Percentiles rank a stretch among this genome's conserved stretches.
Evolutionary conservation across 345 rosid genomes (phyloP).

Genomic region (Carallia pectinifolia): DNA sequence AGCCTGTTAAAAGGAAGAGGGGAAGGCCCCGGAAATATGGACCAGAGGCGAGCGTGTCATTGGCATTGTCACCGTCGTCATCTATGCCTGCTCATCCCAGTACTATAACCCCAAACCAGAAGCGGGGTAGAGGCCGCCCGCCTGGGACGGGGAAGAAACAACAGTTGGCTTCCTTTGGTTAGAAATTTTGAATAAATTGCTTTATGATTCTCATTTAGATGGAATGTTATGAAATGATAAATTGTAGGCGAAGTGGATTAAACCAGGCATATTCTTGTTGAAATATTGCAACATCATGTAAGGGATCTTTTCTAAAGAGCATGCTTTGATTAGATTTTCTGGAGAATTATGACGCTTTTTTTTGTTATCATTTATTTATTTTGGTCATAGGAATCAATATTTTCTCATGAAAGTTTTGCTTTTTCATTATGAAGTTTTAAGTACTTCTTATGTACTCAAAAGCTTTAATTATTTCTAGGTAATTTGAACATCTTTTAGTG

Average conservation of each 20-base stretch:
- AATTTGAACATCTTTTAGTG: too few relatives aligned
- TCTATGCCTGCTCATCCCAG: slow-evolving; percentile 50
- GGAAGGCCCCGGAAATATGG: slow-evolving; percentile 94
- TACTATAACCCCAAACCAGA: slow-evolving; percentile 53
- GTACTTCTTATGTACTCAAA: too few relatives aligned
- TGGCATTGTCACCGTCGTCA: slow-evolving; percentile 73
- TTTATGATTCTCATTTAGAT: slow-evolving; percentile 3
- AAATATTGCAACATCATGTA: background rate
- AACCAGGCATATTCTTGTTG: background rate
- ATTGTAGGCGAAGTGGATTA: background rate
- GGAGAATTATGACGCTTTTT: background rate
- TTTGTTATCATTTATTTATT: background rate
- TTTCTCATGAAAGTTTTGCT: too few relatives aligned
- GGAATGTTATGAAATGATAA: background rate
- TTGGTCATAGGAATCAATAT: too few relatives aligned
- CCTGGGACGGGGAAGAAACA: slow-evolving; percentile 86
- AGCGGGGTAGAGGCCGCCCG: slow-evolving; percentile 92
- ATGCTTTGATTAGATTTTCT: background rate
- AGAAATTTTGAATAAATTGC: slow-evolving; percentile 11
- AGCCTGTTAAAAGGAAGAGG: slow-evolving; percentile 70
- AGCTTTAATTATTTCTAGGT: too few relatives aligned
- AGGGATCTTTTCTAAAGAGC: background rate
- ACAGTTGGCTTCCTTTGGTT: slow-evolving; percentile 65
- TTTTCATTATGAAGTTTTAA: too few relatives aligned
- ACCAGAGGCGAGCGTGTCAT: slow-evolving; percentile 66